A percentile compares a stretch with the other conserved stretches of the same genome.
Evolutionary conservation across 805 yeast species (phyloP).

Genomic region (Starmerella apicola): DNA sequence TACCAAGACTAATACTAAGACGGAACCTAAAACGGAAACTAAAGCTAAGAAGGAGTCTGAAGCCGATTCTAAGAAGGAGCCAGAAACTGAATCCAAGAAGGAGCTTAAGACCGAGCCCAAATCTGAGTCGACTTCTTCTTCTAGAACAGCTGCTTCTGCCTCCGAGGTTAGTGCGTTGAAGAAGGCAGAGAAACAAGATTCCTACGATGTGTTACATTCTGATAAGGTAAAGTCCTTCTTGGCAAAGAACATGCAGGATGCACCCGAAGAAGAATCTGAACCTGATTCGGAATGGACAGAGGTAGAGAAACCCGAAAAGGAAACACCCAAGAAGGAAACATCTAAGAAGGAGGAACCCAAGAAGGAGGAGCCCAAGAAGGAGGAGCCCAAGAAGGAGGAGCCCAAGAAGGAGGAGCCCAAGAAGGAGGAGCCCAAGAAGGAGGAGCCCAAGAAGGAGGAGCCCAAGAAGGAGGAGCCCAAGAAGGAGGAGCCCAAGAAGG

Average conservation of each 20-base stretch:
- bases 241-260: slow-evolving; percentile 38
- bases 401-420: slow-evolving; percentile 2
- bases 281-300: slow-evolving; percentile 25
- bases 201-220: slow-evolving; percentile 39
- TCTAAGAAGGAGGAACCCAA: not conserved
- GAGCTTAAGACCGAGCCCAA: slow-evolving; percentile 18
- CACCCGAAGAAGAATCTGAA: slow-evolving; percentile 27
- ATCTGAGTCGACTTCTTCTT: slow-evolving; percentile 21
- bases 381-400: slow-evolving; percentile 5
- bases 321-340: slow-evolving; percentile 10
- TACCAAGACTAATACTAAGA: not conserved
- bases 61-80: slow-evolving; percentile 23
- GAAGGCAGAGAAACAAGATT: slow-evolving; percentile 32
- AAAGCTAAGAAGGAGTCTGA: not conserved
- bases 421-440: not conserved
- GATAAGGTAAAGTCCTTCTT: slow-evolving; percentile 38
- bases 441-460: not conserved
- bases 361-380: slow-evolving; percentile 7
- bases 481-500: slow-evolving; percentile 5
- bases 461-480: slow-evolving; percentile 1
- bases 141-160: slow-evolving; percentile 4
- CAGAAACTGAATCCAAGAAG: slow-evolving; percentile 27
- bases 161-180: slow-evolving; percentile 23
- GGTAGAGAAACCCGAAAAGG: slow-evolving; percentile 21
- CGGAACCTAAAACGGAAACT: slow-evolving; percentile 17